Evolutionary conservation across 2,329 filamentous ascomycete species (phyloP), one percentile per base, ranked within the genome.

Genomic region (Metarhizium anisopliae): DNA sequence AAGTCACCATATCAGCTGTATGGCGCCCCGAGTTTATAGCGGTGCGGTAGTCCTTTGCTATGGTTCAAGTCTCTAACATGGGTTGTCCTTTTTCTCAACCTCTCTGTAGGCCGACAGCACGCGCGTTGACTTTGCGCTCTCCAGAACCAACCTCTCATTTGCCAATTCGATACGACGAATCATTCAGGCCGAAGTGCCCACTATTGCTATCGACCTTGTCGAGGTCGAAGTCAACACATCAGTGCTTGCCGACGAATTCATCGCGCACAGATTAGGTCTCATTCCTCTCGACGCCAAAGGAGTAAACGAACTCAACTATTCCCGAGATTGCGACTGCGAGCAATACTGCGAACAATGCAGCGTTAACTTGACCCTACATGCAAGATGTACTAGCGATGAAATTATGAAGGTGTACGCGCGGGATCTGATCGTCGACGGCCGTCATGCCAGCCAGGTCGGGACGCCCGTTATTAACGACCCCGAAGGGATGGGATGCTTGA

Each of bases 241-340:
- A n/a, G 92, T 96, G 4, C 84, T 97, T 14, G 89, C 93, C 59
- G 93, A 99, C 72, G 93, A 99, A 73, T 96, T 97, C 72, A 86
- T 99, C 62, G 87, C 90, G 51, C 93, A 97, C 72, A 87, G 93
- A 50, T 81, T 99, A 14, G 93, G 94, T 36, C 83, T 97, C 50
- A 85, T 97, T 56, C 94, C 94, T 1, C 83, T 99, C 51, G 86
- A 87, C 69, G 89, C 90, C 56, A 89, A 89, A 66, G 88, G 89
- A 67, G 86, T 93, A 64, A 89, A 92, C 62, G 81, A 87, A 64
- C 81, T 97, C 59, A 80, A 88, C 60, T 96, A 96, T 75, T 87
- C 89, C 51, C 88, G 93, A 67, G 93, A 97, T 73, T 99, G 94
- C 77, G 90, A 95, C 68, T 99, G 94, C 77, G 93, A 96, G 65